phyloP scores from a whole-genome alignment of 169 alveolate species.

The Eimeria necatrix region DNA sequence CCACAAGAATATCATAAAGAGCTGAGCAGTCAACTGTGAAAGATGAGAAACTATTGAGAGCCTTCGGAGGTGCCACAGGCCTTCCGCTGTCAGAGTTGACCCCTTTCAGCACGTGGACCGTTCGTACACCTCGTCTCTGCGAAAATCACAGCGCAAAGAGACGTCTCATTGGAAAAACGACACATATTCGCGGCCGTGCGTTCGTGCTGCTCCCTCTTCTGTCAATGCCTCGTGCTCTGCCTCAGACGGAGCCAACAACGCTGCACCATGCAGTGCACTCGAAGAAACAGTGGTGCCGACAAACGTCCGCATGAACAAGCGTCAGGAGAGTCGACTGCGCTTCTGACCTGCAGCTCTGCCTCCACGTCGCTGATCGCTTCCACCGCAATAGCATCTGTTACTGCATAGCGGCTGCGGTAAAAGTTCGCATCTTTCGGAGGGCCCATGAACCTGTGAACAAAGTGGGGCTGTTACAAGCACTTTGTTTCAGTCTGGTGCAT shows the following conservation, averaged over 20 bases:
- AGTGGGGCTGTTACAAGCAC: too few relatives aligned
- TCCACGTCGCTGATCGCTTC: conserved; percentile 46
- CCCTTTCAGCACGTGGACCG: conserved; percentile 73
- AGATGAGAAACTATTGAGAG: conserved; percentile 14
- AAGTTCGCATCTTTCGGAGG: conserved; percentile 42
- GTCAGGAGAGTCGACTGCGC: neutral
- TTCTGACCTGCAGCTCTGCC: conserved; percentile 32
- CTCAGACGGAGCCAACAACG: neutral
- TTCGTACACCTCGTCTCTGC: conserved; percentile 61
- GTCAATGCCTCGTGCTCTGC: neutral
- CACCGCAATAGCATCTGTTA: conserved; percentile 19
- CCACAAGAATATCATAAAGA: conserved; percentile 74
- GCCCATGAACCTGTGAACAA: conserved; percentile 45
- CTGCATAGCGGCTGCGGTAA: conserved; percentile 53
- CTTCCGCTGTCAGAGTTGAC: conserved; percentile 76
- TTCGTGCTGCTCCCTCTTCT: neutral
- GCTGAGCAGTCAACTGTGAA: neutral
- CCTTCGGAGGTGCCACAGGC: conserved; percentile 72
- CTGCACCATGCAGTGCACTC: too few relatives aligned
- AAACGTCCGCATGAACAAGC: too few relatives aligned
- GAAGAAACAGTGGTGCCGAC: neutral
- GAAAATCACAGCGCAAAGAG: neutral
- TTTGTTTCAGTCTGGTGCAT: too few relatives aligned
- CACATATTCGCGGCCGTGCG: too few relatives aligned
- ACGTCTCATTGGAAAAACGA: neutral